Percentiles rank a stretch among this genome's conserved stretches.
phyloP scores from a whole-genome alignment of 371 early-diverging fungal genomes.

The Amoeboaphelidium occidentale region DNA sequence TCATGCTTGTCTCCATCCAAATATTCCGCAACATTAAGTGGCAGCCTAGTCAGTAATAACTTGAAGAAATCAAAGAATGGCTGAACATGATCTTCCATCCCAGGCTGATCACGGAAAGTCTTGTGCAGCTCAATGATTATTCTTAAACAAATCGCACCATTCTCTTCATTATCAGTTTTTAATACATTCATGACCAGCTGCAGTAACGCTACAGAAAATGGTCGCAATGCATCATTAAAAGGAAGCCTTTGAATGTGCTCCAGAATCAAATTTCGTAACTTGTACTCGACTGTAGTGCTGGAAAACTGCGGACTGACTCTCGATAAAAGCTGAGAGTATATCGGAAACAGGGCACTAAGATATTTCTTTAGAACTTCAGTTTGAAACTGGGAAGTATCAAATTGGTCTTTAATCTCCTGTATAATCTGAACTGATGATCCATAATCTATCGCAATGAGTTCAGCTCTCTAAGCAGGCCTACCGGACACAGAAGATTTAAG shows the following conservation, averaged over 20 bases:
- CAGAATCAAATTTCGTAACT: slow-evolving; percentile 63
- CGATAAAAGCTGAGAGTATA: too few species aligned
- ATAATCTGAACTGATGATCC: too few species aligned
- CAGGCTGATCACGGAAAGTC: neutral
- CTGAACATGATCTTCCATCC: slow-evolving; percentile 60
- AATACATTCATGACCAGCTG: slow-evolving; percentile 45
- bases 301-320: too few species aligned
- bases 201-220: slow-evolving; percentile 29
- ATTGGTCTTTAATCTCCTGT: too few species aligned
- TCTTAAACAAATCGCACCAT: slow-evolving; percentile 70
- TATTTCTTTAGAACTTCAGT: too few species aligned
- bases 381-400: too few species aligned
- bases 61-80: slow-evolving; percentile 71
- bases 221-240: slow-evolving; percentile 45
- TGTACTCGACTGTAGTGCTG: too few species aligned
- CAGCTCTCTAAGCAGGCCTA: too few species aligned
- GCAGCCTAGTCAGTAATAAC: slow-evolving; percentile 31
- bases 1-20: neutral
- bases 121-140: slow-evolving; percentile 83
- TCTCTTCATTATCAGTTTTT: slow-evolving; percentile 83
- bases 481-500: too few species aligned
- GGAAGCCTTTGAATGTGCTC: slow-evolving; percentile 82
- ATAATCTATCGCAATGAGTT: too few species aligned
- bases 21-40: neutral
- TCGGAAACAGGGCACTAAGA: too few species aligned